phyloP scores from a whole-genome alignment of 768 basidiomycete species.

The Mycena alexandri region DNA sequence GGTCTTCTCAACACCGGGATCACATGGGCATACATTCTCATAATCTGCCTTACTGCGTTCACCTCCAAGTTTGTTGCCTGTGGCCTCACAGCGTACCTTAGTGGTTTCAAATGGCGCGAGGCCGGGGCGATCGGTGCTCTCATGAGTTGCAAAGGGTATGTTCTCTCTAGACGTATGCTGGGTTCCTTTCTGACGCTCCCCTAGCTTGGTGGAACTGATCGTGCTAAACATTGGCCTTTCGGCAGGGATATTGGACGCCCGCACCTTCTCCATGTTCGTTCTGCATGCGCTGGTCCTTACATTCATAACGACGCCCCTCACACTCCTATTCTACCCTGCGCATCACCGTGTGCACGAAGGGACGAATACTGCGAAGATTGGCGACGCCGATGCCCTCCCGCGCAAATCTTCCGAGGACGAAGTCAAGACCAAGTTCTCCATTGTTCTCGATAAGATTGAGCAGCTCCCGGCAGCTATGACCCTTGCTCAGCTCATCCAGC shows the following conservation, averaged over 20 bases:
- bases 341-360: conserved; percentile 61
- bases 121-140: conserved; percentile 85
- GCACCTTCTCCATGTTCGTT: conserved; percentile 92
- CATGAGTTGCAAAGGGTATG: conserved; percentile 92
- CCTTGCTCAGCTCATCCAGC: conserved; percentile 78
- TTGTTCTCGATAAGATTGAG: conserved; percentile 86
- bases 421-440: conserved; percentile 70
- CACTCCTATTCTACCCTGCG: conserved; percentile 80
- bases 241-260: conserved; percentile 71
- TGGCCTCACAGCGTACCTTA: conserved; percentile 64
- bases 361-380: conserved; percentile 23
- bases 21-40: conserved; percentile 85
- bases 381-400: conserved; percentile 37
- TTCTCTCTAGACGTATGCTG: conserved; percentile 17
- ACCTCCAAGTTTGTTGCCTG: conserved; percentile 84
- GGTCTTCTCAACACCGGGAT: conserved; percentile 79
- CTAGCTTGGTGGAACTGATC: conserved; percentile 85
- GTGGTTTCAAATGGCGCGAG: conserved; percentile 83
- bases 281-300: conserved; percentile 82
- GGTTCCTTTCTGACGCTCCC: conserved; percentile 1
- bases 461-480: conserved; percentile 88
- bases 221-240: conserved; percentile 89
- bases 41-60: conserved; percentile 83
- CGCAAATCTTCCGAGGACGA: conserved; percentile 49
- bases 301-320: conserved; percentile 88